Evolutionary conservation across 2,329 filamentous ascomycete genomes (phyloP).

Genomic region (Dactylonectria macrodidyma): DNA sequence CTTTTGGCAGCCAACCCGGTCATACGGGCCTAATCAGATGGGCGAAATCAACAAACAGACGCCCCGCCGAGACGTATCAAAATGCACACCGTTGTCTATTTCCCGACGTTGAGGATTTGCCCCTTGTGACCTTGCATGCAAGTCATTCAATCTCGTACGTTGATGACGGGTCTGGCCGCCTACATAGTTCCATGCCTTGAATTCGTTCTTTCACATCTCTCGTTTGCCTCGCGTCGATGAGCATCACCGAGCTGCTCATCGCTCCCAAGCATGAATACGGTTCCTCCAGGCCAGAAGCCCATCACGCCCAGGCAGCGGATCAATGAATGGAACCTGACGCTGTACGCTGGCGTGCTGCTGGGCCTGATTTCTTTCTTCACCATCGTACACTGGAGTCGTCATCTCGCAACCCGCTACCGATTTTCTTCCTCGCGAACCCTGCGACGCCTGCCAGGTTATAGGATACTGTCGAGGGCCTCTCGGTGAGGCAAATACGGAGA

Average conservation of each 20-base stretch:
- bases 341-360: constrained; percentile 3
- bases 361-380: constrained; percentile 6
- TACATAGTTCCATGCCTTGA: neutral
- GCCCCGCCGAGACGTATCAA: neutral
- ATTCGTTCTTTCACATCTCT: neutral
- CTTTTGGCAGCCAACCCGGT: constrained; percentile 6
- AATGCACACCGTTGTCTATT: neutral
- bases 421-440: constrained; percentile 13
- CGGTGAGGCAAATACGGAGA: constrained; percentile 3
- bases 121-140: constrained; percentile 18
- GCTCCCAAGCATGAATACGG: constrained; percentile 4
- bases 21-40: neutral
- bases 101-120: neutral
- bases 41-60: neutral
- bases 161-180: neutral
- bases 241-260: neutral
- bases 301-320: constrained; percentile 24
- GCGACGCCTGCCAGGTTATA: constrained; percentile 13
- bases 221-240: neutral
- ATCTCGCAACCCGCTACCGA: constrained; percentile 11
- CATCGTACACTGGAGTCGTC: neutral
- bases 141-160: constrained; percentile 18
- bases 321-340: constrained; percentile 23
- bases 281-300: constrained; percentile 16
- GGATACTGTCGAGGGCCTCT: neutral